These are phyloP conservation scores for Zygnema cylindricum DNA, from an alignment of 139 green algal species.

Conservation along the genomic window DNA sequence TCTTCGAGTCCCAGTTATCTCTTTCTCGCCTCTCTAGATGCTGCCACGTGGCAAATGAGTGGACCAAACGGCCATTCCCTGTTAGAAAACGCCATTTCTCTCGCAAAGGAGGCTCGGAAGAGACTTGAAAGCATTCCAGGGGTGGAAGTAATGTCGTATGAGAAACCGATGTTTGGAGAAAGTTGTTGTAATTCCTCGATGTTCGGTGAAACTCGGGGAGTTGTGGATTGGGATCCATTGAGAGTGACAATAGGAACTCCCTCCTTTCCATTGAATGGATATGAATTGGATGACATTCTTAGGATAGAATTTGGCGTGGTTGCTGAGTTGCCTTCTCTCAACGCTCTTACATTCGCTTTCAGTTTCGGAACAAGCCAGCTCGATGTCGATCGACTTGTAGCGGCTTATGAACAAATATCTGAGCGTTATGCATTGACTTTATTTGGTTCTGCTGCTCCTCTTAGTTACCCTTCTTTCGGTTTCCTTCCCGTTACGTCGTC, in stretches of 20 bases:
- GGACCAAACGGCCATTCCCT: neutral
- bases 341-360: constrained; percentile 77
- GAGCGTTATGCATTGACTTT: neutral
- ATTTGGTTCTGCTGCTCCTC: neutral
- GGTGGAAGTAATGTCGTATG: constrained; percentile 20
- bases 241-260: constrained; percentile 75
- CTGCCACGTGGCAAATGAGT: constrained; percentile 66
- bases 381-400: constrained; percentile 16
- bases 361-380: constrained; percentile 61
- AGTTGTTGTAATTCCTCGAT: neutral
- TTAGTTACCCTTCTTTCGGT: neutral
- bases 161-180: too few relatives aligned
- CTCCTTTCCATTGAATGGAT: constrained; percentile 68
- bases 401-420: neutral
- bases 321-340: constrained; percentile 77
- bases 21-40: constrained; percentile 89
- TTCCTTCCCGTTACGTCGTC: neutral
- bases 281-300: constrained; percentile 66
- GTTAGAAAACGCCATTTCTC: neutral
- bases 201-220: neutral
- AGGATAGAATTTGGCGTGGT: constrained; percentile 73
- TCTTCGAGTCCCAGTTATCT: constrained; percentile 87
- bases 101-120: constrained; percentile 1
- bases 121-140: neutral
- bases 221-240: constrained; percentile 74